Base-by-base conservation (phyloP, 345 rosid species). In the Eucalyptus victrix region DNA sequence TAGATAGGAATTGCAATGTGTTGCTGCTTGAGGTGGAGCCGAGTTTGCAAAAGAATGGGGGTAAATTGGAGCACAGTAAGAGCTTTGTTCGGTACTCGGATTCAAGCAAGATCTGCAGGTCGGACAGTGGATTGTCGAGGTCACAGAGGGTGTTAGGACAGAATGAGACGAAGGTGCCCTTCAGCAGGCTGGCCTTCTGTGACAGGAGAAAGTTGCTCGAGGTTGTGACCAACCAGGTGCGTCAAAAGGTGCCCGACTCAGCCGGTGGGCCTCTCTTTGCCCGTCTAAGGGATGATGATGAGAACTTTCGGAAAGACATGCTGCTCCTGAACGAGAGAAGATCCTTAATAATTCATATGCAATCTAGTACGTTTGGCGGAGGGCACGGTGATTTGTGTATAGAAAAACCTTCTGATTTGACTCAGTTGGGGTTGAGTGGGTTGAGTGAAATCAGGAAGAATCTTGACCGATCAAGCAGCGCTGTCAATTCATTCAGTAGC, bases 11-110 rank as follows among this genome's bases (percentile, higher is more conserved):
- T 89, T 97, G 99, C 92, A 97, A 97, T 89, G 94, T 94, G 87
- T 89, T 97, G 87, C 88, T 93, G 90, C 98, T 96, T 19, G 99
- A 97, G 94, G 96, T 95, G 92, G 97, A 96, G 89, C 94, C 98
- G 28, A 89, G 88, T 87, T 89, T 91, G 72, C 92, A 87, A 28
- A 89, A 80, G 83, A 88, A 50, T 85, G 91, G 85, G 15, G 51
- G 88, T 51, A 88, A 90, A 80, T 89, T 93, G 83, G 86, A 90
- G 62, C 93, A 91, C 49, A 90, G 92, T 92, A 89, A 91, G 90
- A 95, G 94, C 92, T 90, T 90, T 91, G 91, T 47, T 65, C 90
- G 91, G 58, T 90, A 85, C 89, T 69, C 93, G 10, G 95, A 93
- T 53, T 89, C 87, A 28, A 85, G 60, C 87, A 91, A 87, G 83